These are phyloP conservation scores for Glonium stellatum DNA, from an alignment of 495 filamentous ascomycete genomes.

Conservation along the genomic window DNA sequence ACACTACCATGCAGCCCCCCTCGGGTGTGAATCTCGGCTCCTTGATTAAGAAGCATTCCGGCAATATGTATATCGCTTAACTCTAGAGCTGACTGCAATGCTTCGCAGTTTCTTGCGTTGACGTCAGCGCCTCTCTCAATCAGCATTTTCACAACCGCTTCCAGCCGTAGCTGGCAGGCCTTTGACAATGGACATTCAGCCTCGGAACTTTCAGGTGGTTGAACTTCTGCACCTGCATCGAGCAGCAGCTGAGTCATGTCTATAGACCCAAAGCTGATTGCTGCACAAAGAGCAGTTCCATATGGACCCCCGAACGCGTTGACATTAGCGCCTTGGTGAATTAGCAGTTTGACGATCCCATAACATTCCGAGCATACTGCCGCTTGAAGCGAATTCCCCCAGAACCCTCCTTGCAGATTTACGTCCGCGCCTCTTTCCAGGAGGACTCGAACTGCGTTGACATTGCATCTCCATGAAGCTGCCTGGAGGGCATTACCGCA, in stretches of 20 bases:
- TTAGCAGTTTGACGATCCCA: background rate
- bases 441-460: background rate
- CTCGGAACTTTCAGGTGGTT: background rate
- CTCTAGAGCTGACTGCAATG: too few species aligned
- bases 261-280: background rate
- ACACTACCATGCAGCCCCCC: background rate
- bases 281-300: background rate
- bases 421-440: background rate
- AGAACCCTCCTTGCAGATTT: background rate
- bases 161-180: too few species aligned
- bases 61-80: too few species aligned
- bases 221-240: background rate
- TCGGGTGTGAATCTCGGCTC: too few species aligned
- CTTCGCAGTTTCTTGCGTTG: too few species aligned
- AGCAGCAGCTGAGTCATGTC: background rate
- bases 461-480: background rate
- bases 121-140: background rate
- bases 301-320: background rate
- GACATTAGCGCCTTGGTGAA: background rate
- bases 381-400: too few species aligned
- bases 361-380: too few species aligned
- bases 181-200: too few species aligned
- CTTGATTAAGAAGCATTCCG: too few species aligned
- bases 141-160: background rate
- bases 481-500: background rate